Conservation (phyloP, 1,284 basidiomycete genomes). For the Cryptococcus sp. region DNA sequence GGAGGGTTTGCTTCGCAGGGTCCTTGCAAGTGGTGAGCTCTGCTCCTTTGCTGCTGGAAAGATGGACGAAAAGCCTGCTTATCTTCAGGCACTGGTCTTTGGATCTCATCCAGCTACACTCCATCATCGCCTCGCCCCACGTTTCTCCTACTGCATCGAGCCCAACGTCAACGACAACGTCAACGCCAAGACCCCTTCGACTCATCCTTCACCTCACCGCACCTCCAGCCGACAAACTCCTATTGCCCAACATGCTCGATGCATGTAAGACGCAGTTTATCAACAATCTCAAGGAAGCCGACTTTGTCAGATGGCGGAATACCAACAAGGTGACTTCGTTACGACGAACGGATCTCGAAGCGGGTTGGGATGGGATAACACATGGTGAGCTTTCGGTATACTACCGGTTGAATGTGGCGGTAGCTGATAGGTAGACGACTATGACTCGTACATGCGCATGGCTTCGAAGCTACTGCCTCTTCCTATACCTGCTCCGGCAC, state of each 20-base stretch:
- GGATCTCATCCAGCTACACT: constrained; percentile 80
- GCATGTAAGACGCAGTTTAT: constrained; percentile 85
- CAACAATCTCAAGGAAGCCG: constrained; percentile 89
- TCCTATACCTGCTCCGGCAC: constrained; percentile 55
- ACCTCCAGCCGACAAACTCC: constrained; percentile 71
- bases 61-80: not conserved
- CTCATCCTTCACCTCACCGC: constrained; percentile 71
- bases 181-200: constrained; percentile 55
- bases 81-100: constrained; percentile 85
- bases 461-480: constrained; percentile 68
- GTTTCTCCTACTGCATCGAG: constrained; percentile 9
- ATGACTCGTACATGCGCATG: constrained; percentile 88
- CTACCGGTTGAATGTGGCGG: not conserved
- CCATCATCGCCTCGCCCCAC: constrained; percentile 25
- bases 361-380: constrained; percentile 87
- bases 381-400: constrained; percentile 57
- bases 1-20: constrained; percentile 54
- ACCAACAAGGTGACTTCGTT: constrained; percentile 85
- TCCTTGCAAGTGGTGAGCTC: constrained; percentile 63
- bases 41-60: not conserved
- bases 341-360: constrained; percentile 82
- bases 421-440: constrained; percentile 62
- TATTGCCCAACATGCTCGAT: constrained; percentile 70
- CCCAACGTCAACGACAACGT: constrained; percentile 5
- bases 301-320: constrained; percentile 91